Evolutionary conservation across 1,284 basidiomycete species (phyloP), one percentile per base, ranked within the genome.

Genomic region (Sanguinoderma infundibulare): DNA sequence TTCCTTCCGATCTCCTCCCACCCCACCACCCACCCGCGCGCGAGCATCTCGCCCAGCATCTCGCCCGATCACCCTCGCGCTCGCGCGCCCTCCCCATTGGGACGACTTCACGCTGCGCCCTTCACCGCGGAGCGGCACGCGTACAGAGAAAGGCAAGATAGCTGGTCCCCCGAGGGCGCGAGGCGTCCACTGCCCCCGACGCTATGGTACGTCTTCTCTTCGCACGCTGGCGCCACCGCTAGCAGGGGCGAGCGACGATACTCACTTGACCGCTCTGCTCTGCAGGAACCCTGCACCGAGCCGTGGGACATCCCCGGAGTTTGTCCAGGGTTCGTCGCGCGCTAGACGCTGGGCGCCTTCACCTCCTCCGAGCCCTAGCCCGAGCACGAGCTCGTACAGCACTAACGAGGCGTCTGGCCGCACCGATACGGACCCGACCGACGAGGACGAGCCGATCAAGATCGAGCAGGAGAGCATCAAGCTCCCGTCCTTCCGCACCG

Each of bases 291-390:
- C 28, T 17, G 15, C 17, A 40, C 49, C 40, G 12, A 53, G 38
- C 30, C 53, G 59, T 28, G 22, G 42, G 38, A 17, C 53, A 14
- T 51, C 53, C 22, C 62, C 59, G n/a, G 59, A 63, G 40, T 60
- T 56, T 53, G 24, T 60, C 30, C 57, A 61, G 32, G 57, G 61
- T 32, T 55, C 57, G 30, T 55, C 58, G 34, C 52, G 55, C n/a
- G 38, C 57, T 3, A 15, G 12, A 2, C 39, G 30, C 42, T 47
- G 40, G 42, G 40, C 54, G 32, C 42, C 35, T 7, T 39, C 57
- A n/a, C 62, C 62, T 6, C 57, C 65, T 3, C 56, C 61, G 12
- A 66, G 65, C 44, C 65, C 60, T 5, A 66, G 59, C 38, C 64
- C 62, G 15, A 63, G 62, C 44, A 36, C 40, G 14, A 63, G 55